Base-by-base conservation (phyloP, 1,284 basidiomycete species). In the Butyriboletus regius region DNA sequence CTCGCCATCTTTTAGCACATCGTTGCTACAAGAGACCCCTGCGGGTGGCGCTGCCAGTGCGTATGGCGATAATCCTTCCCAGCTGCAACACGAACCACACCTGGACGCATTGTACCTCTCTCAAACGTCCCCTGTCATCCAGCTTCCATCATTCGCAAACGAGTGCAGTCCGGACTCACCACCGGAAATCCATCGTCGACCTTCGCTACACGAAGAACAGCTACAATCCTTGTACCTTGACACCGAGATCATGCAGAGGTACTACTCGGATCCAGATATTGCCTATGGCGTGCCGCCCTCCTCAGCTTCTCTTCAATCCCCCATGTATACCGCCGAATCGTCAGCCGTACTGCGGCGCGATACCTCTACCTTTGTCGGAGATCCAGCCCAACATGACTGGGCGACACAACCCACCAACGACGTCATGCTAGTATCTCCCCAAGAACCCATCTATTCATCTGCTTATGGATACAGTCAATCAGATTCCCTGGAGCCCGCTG, bases 211-310 rank as follows among this genome's bases (percentile, higher is more conserved):
- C 0, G 64, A 67, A 18, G 66, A 66, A 4, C 54, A 53, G 5
- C 12, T 66, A 4, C 63, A 54, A 18, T 26, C 57, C 14, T n/a
- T 61, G 14, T 68, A 61, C 41, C 51, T 67, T 18, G 55, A 62
- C 36, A 10, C 55, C 6, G 57, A 60, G 20, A 7, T 54, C 46
- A 55, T 68, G 52, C 46, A 46, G 38, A 48, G 43, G 24, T 68
- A 63, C 43, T 66, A 54, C 31, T n/a, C 48, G 9, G 52, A 58
- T 5, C 51, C 51, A 17, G 59, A 61, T 24, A 43, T 54, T 4
- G 3, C 48, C 47, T 67, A 62, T 31, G 46, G 48, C 14, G 12
- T 55, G 5, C 26, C 48, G 3, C 31, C 53, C 3, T 22, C 60
- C 31, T 37, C 51, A 3, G 31, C 28, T 22, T 34, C 50, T 14